Evolutionary conservation across 2,329 filamentous ascomycete species (phyloP), one percentile per base, ranked within the genome.

Genomic region (Zalaria sp.): DNA sequence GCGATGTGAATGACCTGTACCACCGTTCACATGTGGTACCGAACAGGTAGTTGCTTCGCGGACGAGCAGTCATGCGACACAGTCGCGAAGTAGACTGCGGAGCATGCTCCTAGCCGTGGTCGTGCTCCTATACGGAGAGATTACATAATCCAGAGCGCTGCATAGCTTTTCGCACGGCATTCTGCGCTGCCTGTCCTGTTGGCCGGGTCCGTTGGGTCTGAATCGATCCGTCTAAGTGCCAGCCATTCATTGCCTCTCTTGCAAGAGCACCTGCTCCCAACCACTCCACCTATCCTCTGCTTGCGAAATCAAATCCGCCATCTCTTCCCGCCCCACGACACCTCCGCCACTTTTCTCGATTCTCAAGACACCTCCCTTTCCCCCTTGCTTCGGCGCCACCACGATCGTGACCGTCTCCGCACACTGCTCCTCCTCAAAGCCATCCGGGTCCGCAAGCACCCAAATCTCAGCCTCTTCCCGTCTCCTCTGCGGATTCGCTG

Each of bases 401-500:
- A 91, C 79, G 29, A 94, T 66, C 3, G 80, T 88, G n/a, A 91
- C 67, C n/a, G 64, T 73, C 68, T 98, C 91, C 46, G 79, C 71
- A 56, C 86, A 93, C 35, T 93, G 63, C 5, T 73, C 75, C 65
- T 96, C 91, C 65, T 98, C 91, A 51, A 93, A 81, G 25, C 78
- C 75, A 64, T 98, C 91, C 2, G 86, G 86, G 63, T 98, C 91
- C 5, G 83, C 76, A 43, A 98, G 63, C 3, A 95, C 67, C 85
- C 87, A 93, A 37, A 43, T 57, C 43, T 56, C 52, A 10, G 50
- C 46, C 48, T 57, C 58, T 45, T 49, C 53, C 42, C 45, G 55
- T 68, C 71, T 54, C 67, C 71, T 49, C 62, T 69, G 51, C 62
- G 60, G 52, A 39, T 61, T 51, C 48, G 52, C 57, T 51, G 79